Evolutionary conservation across 306 rosid species (phyloP).

Genomic region (Oemleria cerasiformis): DNA sequence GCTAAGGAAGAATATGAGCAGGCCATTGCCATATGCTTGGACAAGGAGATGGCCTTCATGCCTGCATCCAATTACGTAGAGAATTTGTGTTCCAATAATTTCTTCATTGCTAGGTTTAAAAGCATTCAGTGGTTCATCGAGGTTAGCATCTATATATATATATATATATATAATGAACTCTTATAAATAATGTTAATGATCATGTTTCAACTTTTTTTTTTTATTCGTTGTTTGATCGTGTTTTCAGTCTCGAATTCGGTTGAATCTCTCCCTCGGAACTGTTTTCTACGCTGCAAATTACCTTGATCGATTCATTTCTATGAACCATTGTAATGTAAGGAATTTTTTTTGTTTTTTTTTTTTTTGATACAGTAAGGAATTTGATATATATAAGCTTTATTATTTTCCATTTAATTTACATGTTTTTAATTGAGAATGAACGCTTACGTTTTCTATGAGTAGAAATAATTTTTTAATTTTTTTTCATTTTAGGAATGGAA

Average conservation of each 20-base stretch:
- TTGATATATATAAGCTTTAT: too few species aligned
- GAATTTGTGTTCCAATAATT: slow-evolving; percentile 22
- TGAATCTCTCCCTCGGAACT: slow-evolving; percentile 44
- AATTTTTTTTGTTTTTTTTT: too few species aligned
- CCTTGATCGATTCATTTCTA: slow-evolving; percentile 50
- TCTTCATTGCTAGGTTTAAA: slow-evolving; percentile 39
- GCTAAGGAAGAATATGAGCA: slow-evolving; percentile 29
- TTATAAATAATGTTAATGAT: too few species aligned
- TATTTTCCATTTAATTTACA: too few species aligned
- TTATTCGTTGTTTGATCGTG: neutral
- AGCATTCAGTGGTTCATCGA: slow-evolving; percentile 48
- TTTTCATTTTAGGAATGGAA: slow-evolving; percentile 39
- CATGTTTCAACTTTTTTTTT: neutral
- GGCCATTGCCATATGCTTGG: slow-evolving; percentile 29
- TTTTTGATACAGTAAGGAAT: too few species aligned
- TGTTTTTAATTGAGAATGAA: too few species aligned
- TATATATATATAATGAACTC: neutral
- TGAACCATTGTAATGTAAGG: slow-evolving; percentile 43
- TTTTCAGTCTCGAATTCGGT: slow-evolving; percentile 44
- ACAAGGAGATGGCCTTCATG: slow-evolving; percentile 39
- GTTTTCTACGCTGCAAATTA: slow-evolving; percentile 49
- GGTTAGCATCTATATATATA: slow-evolving; percentile 23
- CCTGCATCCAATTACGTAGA: slow-evolving; percentile 30
- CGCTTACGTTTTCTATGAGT: too few species aligned
- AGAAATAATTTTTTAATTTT: too few species aligned